Base-by-base conservation (phyloP, 2,329 filamentous ascomycete species). In the Hymenoscyphus repandus region DNA sequence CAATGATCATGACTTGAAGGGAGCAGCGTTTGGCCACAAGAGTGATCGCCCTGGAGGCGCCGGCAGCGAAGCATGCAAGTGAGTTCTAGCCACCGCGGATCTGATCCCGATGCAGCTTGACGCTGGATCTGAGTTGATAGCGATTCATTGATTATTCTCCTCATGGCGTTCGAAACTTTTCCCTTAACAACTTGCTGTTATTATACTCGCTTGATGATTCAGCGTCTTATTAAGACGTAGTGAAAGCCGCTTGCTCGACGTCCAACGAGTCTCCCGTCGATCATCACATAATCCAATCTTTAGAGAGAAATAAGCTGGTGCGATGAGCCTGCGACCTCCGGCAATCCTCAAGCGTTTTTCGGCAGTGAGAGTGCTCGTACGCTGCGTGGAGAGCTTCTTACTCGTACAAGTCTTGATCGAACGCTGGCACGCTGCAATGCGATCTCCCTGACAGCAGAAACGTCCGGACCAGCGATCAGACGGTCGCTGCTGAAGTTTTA, bases 81-180 rank as follows among this genome's bases (percentile, higher is more conserved):
- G 22, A 10, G 47, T 57, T 54, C 54, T 51, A 52, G 49, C 51
- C 52, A 49, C 43, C 48, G 54, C 45, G 46, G 51, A 54, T 57
- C 55, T 18, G 36, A 30, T 38, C 54, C 54, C 39, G 18, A 53
- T 56, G 40, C 40, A 55, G 54, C 47, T 45, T 52, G 41, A 50
- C 49, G 34, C 17, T 34, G 39, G 6, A 43, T 31, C 5, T 43
- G 42, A 49, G 44, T 30, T 37, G 51, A 50, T 47, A 48, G 15
- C 39, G 39, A 50, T n/a, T 43, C 12, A 20, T 17, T 18, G 49
- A 48, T 40, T 48, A 18, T 20, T 34, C 34, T 32, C 7, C 17
- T 45, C 27, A 43, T 30, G 40, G 40, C 40, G 9, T 43, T 43
- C 18, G 3, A 30, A 31, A 27, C 38, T 40, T 40, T 20, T 40